These are phyloP conservation scores for Cladosporium oxysporum DNA, from an alignment of 2,329 filamentous ascomycete species.

Conservation along the genomic window DNA sequence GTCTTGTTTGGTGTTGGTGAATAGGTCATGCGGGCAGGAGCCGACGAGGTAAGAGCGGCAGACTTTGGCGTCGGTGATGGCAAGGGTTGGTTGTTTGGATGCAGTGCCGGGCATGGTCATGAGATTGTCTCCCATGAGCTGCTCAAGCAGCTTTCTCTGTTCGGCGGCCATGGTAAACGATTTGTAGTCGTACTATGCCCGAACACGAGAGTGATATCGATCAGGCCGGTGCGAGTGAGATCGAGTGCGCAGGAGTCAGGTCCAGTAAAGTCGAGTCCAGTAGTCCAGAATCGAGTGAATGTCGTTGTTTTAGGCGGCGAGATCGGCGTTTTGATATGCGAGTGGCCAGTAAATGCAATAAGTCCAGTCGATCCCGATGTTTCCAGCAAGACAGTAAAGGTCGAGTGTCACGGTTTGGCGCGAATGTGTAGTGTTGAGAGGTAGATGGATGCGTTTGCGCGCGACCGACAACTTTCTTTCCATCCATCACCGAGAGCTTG, in stretches of 20 bases:
- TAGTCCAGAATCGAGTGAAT: neutral
- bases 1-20: constrained; percentile 99
- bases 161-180: constrained; percentile 76
- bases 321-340: neutral
- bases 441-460: neutral
- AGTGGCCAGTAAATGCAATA: neutral
- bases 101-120: constrained; percentile 72
- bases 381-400: neutral
- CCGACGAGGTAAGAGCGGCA: constrained; percentile 93
- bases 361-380: neutral
- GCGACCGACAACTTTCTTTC: constrained; percentile 5
- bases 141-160: constrained; percentile 97
- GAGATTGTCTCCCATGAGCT: constrained; percentile 75
- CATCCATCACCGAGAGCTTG: constrained; percentile 9
- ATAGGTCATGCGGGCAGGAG: constrained; percentile 96
- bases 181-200: neutral
- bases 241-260: too few species aligned
- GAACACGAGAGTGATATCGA: neutral
- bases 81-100: constrained; percentile 76
- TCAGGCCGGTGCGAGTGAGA: neutral
- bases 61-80: constrained; percentile 87
- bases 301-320: neutral
- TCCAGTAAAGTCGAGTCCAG: neutral
- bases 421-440: neutral
- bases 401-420: neutral